Base-by-base conservation (phyloP, 768 basidiomycete species). In the Termitomyces heimii region DNA sequence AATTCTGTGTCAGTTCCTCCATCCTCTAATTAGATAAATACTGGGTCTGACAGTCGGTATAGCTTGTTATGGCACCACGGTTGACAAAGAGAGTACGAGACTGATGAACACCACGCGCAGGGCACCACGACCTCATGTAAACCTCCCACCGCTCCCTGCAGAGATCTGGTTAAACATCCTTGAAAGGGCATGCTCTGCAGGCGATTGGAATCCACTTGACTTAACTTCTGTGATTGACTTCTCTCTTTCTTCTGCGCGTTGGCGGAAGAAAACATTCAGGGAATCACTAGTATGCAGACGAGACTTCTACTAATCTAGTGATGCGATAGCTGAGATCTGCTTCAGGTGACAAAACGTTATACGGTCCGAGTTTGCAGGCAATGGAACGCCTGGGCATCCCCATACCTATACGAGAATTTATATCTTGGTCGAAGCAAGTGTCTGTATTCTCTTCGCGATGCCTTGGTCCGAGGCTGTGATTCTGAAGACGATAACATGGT, bases 111-210 rank as follows among this genome's bases (percentile, higher is more conserved):
- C 58, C 9, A 62, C 61, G 20, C 58, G 53, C 47, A 54, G 61
- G 28, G 58, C 55, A 20, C 53, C 34, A 16, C 56, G 47, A 37
- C 48, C 47, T 32, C 58, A 31, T 14, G n/a, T 54, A 7, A 22
- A 55, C 12, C 52, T 64, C 14, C 58, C 63, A 16, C 48, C 61
- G 24, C 51, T 74, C 12, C 71, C 73, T 9, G 58, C 66, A 26
- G 71, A 74, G 54, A 37, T 72, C 20, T 68, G 70, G 66, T 40
- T 59, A 4, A 50, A 59, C 2, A 67, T 72, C 20, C 53, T 72
- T 20, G 64, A 63, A 28, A 51, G 60, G 28, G 73, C 70, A 24
- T 58, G 57, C 24, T 29, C 39, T 48, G 57, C 57, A 32, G 57
- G 57, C 14, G 66, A 68, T 12, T 64, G 57, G 61, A 66, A 62